A percentile compares a stretch with the other conserved stretches of the same genome.
phyloP scores from a whole-genome alignment of 1,284 basidiomycete species.

The Melampsora larici-populina region DNA sequence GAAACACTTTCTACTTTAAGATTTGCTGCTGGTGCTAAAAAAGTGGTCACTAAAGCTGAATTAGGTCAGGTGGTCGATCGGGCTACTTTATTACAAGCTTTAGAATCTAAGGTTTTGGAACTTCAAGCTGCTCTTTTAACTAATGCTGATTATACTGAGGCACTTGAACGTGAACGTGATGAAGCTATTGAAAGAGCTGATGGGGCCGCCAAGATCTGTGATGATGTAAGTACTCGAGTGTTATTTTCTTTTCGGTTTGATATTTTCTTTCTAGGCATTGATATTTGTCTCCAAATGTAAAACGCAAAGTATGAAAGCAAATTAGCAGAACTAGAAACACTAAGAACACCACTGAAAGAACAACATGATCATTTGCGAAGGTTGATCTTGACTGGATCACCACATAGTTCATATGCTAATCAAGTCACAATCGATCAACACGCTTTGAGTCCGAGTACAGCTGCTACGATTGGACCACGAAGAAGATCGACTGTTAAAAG shows the following conservation, averaged over 20 bases:
- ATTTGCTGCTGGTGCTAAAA: constrained; percentile 60
- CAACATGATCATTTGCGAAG: constrained; percentile 38
- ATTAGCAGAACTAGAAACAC: constrained; percentile 39
- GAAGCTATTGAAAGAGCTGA: constrained; percentile 36
- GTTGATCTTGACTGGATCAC: constrained; percentile 29
- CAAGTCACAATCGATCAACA: constrained; percentile 11
- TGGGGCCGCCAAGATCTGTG: constrained; percentile 21
- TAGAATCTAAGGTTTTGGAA: constrained; percentile 37
- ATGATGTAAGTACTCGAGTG: constrained; percentile 16
- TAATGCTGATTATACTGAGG: constrained; percentile 41
- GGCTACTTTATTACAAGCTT: constrained; percentile 24
- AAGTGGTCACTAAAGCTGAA: constrained; percentile 61
- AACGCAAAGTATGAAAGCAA: constrained; percentile 34
- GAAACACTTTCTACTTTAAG: constrained; percentile 62
- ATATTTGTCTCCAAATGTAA: neutral
- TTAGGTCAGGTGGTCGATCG: constrained; percentile 52
- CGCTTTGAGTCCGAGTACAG: neutral
- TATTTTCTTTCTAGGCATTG: constrained; percentile 8
- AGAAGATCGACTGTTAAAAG: constrained; percentile 10
- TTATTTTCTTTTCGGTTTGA: neutral
- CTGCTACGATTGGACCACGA: neutral
- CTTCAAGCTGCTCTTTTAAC: constrained; percentile 34
- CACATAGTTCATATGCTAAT: constrained; percentile 25
- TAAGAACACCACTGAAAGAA: constrained; percentile 34
- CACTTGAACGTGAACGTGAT: constrained; percentile 35